phyloP scores from a whole-genome alignment of 2,329 filamentous ascomycete species.

The Fusarium albidum region DNA sequence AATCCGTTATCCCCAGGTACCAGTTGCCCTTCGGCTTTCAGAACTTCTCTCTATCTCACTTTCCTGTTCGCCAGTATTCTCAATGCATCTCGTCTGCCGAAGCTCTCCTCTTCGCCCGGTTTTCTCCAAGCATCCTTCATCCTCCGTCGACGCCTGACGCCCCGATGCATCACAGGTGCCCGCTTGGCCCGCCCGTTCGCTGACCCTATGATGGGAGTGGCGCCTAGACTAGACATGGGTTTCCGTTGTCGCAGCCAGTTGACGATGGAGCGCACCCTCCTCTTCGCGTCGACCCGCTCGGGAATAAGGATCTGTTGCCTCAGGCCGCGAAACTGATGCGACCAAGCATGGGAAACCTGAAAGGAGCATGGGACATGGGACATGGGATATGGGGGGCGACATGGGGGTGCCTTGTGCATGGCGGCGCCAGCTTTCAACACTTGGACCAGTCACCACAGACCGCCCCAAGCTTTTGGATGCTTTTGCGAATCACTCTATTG shows the following conservation, averaged over 20 bases:
- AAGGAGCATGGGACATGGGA: conserved; percentile 26
- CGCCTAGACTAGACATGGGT: conserved; percentile 36
- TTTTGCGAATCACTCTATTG: conserved; percentile 22
- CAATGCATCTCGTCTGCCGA: conserved; percentile 9
- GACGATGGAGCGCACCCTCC: conserved; percentile 26
- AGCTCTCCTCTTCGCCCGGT: conserved; percentile 13
- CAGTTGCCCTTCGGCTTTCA: not conserved
- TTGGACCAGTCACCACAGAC: conserved; percentile 33
- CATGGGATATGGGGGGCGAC: conserved; percentile 13
- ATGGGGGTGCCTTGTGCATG: conserved; percentile 13
- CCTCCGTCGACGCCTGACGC: conserved; percentile 22
- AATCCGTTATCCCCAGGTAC: not conserved
- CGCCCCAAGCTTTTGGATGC: conserved; percentile 22
- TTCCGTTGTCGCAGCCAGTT: conserved; percentile 34
- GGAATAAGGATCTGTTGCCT: conserved; percentile 37
- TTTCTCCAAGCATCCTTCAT: conserved; percentile 11
- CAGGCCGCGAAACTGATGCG: conserved; percentile 35
- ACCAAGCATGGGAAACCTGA: conserved; percentile 37
- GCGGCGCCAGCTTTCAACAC: conserved; percentile 18
- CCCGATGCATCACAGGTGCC: conserved; percentile 17
- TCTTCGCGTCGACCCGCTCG: conserved; percentile 25
- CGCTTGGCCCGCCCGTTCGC: conserved; percentile 37
- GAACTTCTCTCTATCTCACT: not conserved
- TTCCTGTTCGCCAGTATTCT: not conserved
- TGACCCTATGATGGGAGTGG: conserved; percentile 43